Evolutionary conservation across 2,329 filamentous ascomycete genomes (phyloP).

Genomic region (Setomelanomma holmii): DNA sequence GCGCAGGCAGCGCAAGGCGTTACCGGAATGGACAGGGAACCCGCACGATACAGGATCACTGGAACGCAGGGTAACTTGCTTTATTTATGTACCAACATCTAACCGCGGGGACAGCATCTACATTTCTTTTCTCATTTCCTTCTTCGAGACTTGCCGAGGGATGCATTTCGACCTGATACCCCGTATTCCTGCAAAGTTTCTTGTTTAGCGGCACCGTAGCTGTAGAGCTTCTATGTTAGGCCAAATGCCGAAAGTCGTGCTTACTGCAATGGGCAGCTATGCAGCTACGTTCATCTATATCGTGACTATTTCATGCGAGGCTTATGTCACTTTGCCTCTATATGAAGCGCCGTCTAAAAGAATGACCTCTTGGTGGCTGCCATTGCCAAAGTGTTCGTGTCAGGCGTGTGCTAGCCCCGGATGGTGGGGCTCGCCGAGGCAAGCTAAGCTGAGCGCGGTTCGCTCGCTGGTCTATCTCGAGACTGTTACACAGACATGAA

Average conservation of each 20-base stretch:
- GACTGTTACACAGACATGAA: slow-evolving; percentile 9
- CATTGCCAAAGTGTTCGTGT: slow-evolving; percentile 5
- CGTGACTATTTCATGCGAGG: background rate
- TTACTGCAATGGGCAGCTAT: slow-evolving; percentile 2
- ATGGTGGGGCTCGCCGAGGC: background rate
- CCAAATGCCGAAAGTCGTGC: slow-evolving; percentile 3
- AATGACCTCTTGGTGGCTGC: background rate
- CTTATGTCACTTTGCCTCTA: slow-evolving; percentile 4
- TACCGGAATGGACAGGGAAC: slow-evolving; percentile 13
- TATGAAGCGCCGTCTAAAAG: background rate
- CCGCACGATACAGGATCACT: background rate
- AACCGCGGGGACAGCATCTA: slow-evolving; percentile 1
- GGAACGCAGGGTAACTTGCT: slow-evolving; percentile 5
- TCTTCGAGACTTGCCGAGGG: slow-evolving; percentile 15
- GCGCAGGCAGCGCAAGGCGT: slow-evolving; percentile 23
- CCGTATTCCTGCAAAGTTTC: slow-evolving; percentile 20
- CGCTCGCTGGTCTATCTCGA: slow-evolving; percentile 3
- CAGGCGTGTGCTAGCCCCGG: slow-evolving; percentile 7
- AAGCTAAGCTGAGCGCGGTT: slow-evolving; percentile 8
- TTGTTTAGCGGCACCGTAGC: slow-evolving; percentile 11
- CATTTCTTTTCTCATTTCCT: slow-evolving; percentile 14
- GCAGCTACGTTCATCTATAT: background rate
- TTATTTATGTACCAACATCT: slow-evolving; percentile 6
- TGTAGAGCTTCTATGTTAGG: slow-evolving; percentile 17
- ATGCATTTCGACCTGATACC: slow-evolving; percentile 41